phyloP scores from a whole-genome alignment of 2,329 filamentous ascomycete species.

The Ceratocystis eucalypticola region DNA sequence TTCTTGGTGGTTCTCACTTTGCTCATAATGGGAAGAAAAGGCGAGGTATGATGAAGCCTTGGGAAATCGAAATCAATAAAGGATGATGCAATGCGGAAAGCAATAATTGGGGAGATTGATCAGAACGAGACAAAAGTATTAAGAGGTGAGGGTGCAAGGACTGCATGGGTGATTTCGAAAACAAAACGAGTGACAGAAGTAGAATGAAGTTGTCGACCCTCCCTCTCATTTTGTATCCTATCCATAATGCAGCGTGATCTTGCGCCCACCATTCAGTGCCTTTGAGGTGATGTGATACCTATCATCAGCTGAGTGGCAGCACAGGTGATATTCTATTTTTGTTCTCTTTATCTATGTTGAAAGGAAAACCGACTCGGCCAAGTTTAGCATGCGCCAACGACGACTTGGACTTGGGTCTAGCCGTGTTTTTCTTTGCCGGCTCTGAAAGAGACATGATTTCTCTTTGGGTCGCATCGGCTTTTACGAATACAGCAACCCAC shows the following conservation, averaged over 20 bases:
- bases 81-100: too few relatives aligned
- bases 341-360: background rate
- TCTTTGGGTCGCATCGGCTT: background rate
- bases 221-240: background rate
- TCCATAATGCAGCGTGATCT: background rate
- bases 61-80: too few relatives aligned
- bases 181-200: background rate
- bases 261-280: background rate
- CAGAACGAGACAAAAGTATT: background rate
- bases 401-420: background rate
- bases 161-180: background rate
- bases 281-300: background rate
- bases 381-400: background rate
- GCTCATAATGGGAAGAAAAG: background rate
- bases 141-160: background rate
- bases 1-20: background rate
- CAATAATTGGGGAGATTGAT: background rate
- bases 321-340: background rate
- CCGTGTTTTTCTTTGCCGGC: background rate
- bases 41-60: background rate
- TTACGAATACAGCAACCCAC: background rate
- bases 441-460: constrained; percentile 1
- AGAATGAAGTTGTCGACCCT: background rate
- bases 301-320: background rate
- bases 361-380: background rate